Conservation (phyloP, 2,329 filamentous ascomycete genomes). For the Aspergillus costaricaensis region DNA sequence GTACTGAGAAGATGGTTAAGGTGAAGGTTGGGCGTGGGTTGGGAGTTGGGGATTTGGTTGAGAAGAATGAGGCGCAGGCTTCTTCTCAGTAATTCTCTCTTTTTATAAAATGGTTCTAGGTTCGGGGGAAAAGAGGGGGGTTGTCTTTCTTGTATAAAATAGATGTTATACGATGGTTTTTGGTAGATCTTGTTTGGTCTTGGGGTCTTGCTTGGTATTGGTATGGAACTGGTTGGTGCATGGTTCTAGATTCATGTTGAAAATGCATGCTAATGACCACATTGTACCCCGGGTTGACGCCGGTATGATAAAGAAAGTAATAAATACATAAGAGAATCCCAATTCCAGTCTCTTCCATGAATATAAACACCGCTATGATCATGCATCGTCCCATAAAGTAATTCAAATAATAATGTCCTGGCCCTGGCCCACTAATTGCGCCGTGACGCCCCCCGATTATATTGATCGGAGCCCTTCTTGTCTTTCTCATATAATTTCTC, state of each 20-base stretch:
- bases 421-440: background rate
- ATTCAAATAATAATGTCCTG: too few species aligned
- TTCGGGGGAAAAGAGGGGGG: too few species aligned
- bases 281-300: background rate
- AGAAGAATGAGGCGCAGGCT: slow-evolving; percentile 47
- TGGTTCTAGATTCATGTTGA: background rate
- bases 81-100: background rate
- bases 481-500: background rate
- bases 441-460: background rate
- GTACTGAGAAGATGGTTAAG: slow-evolving; percentile 69
- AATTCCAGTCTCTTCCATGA: background rate
- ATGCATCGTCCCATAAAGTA: background rate
- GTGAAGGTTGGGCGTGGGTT: slow-evolving; percentile 80
- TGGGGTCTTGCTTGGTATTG: background rate
- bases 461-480: background rate
- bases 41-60: slow-evolving; percentile 68
- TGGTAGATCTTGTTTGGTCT: background rate
- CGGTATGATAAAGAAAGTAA: background rate
- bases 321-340: background rate
- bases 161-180: background rate
- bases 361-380: slow-evolving; percentile 2
- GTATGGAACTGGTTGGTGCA: background rate
- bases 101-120: background rate
- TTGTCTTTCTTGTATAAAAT: too few species aligned
- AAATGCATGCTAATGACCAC: background rate